These are phyloP conservation scores for Ustilago lituana DNA, from an alignment of 1,284 basidiomycete species.

Conservation along the genomic window DNA sequence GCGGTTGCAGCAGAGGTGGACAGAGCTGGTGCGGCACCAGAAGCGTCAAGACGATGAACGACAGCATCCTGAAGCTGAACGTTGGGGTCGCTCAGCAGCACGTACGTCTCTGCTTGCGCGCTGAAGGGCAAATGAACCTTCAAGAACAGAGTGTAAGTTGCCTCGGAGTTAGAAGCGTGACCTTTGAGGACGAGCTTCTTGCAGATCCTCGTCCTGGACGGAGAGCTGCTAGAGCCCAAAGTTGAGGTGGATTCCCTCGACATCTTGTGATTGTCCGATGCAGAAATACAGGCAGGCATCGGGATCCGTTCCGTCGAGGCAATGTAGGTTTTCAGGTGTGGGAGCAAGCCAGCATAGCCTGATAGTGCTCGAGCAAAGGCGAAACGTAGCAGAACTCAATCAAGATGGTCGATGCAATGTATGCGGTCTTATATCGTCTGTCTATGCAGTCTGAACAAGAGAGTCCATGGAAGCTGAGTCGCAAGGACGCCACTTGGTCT, in stretches of 20 bases:
- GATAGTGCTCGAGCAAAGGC: too few relatives aligned
- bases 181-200: constrained; percentile 48
- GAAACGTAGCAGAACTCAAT: constrained; percentile 12
- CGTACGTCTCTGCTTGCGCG: not conserved
- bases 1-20: constrained; percentile 38
- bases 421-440: not conserved
- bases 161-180: constrained; percentile 24
- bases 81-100: constrained; percentile 9
- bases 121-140: constrained; percentile 21
- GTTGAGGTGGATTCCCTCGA: not conserved
- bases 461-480: constrained; percentile 5
- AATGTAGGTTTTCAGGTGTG: too few relatives aligned
- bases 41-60: constrained; percentile 32
- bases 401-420: not conserved
- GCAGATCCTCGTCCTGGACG: constrained; percentile 21
- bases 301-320: too few relatives aligned
- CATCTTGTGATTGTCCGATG: constrained; percentile 3
- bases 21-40: constrained; percentile 35
- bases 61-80: constrained; percentile 24
- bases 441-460: not conserved
- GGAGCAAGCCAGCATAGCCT: constrained; percentile 6
- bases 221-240: constrained; percentile 1
- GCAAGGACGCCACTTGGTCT: not conserved
- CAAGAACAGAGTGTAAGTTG: constrained; percentile 38
- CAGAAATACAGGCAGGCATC: too few relatives aligned